Evolutionary conservation across 139 green algal species (phyloP), one percentile per base, ranked within the genome.

Genomic region (Monoraphidium neglectum): DNA sequence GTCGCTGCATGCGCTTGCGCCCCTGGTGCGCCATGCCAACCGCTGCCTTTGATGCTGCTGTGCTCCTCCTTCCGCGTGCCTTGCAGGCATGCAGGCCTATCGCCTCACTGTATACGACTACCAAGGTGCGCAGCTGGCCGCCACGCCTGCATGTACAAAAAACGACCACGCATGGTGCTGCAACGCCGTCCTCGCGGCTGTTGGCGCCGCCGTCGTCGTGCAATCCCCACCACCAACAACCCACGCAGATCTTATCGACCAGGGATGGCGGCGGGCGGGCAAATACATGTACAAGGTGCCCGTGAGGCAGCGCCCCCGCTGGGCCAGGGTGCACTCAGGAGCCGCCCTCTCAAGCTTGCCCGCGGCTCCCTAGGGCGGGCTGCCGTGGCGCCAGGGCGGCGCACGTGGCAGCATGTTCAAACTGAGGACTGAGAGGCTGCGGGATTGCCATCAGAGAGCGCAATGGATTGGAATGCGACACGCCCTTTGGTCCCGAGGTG

Each of bases 231-330:
- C 15, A 32, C 36, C 18, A 15, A n/a, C 36, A 13, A 13, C 51
- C 12, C 2, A 4, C 30, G 64, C 74, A 87, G 86, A 90, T 35
- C 72, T 90, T 5, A 76, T 90, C 10, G 86, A 90, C 33, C 72
- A 85, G 51, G 85, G 80, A 28, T 87, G 81, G 83, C 60, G 83
- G 33, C 77, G 80, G n/a, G 85, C 80, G 4, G 87, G 79, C 18
- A 77, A 80, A 6, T 87, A 87, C 74, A 68, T 90, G 0, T 90
- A 90, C 67, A 86, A 86, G 78, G 83, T 85, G 43, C 32, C n/a
- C n/a, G n/a, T n/a, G n/a, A n/a, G n/a, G n/a, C n/a, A n/a, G n/a
- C n/a, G n/a, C n/a, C n/a, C n/a, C n/a, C n/a, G n/a, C n/a, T n/a
- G n/a, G n/a, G n/a, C n/a, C n/a, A n/a, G n/a, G n/a, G n/a, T n/a